A percentile compares a stretch with the other conserved stretches of the same genome.
Evolutionary conservation across 495 filamentous ascomycete genomes (phyloP).

Genomic region (Collariella sp.): DNA sequence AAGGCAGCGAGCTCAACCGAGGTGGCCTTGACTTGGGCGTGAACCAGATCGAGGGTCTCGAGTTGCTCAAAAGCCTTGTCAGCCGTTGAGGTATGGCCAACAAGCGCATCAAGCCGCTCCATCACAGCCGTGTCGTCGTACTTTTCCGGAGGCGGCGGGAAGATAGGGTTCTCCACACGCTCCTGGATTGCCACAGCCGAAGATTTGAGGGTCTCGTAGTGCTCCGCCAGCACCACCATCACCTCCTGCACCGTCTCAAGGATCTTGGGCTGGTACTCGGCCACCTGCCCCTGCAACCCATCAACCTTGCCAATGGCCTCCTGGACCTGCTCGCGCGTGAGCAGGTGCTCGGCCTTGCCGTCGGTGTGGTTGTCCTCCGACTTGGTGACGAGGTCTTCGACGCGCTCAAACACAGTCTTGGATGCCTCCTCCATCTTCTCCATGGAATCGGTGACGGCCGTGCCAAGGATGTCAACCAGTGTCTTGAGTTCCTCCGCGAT

Average conservation of each 20-base stretch:
- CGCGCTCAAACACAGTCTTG: conserved; percentile 68
- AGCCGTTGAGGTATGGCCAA: conserved; percentile 54
- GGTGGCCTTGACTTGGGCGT: conserved; percentile 79
- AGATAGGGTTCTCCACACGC: conserved; percentile 41
- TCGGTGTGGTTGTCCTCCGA: conserved; percentile 68
- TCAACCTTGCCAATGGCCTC: conserved; percentile 63
- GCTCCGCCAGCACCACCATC: conserved; percentile 67
- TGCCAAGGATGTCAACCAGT: conserved; percentile 74
- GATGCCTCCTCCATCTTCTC: conserved; percentile 79
- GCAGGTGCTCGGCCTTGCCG: conserved; percentile 63
- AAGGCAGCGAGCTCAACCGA: conserved; percentile 80
- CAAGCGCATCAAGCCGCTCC: conserved; percentile 76
- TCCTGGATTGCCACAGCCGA: conserved; percentile 41
- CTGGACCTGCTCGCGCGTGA: conserved; percentile 66
- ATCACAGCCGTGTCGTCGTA: conserved; percentile 58
- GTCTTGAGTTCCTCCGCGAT: conserved; percentile 78
- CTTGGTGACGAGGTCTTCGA: conserved; percentile 68
- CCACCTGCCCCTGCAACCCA: conserved; percentile 62
- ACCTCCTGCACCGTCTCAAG: conserved; percentile 74
- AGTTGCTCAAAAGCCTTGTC: conserved; percentile 52
- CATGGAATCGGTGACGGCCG: conserved; percentile 70
- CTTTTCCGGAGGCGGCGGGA: conserved; percentile 37
- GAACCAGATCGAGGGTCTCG: conserved; percentile 78
- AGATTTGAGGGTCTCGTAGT: conserved; percentile 62
- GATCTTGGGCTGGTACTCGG: conserved; percentile 77